Base-by-base conservation (phyloP, 2,329 filamentous ascomycete species). In the Colletotrichum acutatum region DNA sequence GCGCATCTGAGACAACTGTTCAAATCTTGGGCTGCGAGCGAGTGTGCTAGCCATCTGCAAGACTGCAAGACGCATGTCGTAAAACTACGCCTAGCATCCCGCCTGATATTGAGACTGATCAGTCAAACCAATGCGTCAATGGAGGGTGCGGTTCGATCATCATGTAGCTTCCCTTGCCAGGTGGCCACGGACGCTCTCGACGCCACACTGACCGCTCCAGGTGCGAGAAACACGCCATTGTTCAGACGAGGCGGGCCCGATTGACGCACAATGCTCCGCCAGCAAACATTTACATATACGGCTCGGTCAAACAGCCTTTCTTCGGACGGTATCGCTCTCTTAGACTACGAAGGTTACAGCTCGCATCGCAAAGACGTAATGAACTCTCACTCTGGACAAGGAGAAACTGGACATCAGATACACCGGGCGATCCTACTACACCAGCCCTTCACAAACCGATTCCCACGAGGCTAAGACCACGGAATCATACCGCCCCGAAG, bases 171-270 rank as follows among this genome's bases (percentile, higher is more conserved):
- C 42, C 65, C 34, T 56, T 62, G 65, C 60, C 28, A 63, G 52
- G 64, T 68, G 65, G 52, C 37, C 52, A 67, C 42, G 22, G 30
- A 56, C 64, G 64, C 63, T 49, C 46, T 56, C 26, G n/a, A 54
- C 32, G 57, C 56, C 54, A 58, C 28, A 34, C 46, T 52, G 42
- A 26, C 22, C 49, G 37, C 49, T 56, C 42, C 68, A 37, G 22
- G 49, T 52, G 49, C 22, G 49, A 52, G 64, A 52, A 71, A 49
- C 57, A 63, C 64, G 69, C 65, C 65, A 68, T 68, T 58, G 28
- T 58, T 71, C 49, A 68, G 64, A 71, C 30, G 64, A 62, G 49
- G 34, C 30, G 46, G 57, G 58, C 32, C 63, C 58, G 28, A 28
- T 37, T 5, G 57, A 57, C 57, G 69, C 64, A 68, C 57, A 71